Base-by-base conservation (phyloP, 2,329 filamentous ascomycete species). In the Hypocrella siamensis region DNA sequence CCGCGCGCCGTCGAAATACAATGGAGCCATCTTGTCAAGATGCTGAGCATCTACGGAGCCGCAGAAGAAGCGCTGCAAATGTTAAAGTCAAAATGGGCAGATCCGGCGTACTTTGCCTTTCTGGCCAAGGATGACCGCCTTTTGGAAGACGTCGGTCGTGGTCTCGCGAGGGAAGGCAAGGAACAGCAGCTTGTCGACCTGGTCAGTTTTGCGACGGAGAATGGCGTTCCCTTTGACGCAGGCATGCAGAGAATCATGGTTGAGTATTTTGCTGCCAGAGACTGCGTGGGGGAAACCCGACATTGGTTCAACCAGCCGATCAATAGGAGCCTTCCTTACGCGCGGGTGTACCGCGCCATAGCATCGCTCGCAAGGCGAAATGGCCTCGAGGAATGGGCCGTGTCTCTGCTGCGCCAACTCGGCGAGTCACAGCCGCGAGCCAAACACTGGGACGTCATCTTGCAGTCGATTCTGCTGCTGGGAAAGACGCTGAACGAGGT, bases 391-490 rank as follows among this genome's bases (percentile, higher is more conserved):
- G 61, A 70, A 1, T 83, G 78, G 70, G 75, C 73, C 1, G 63
- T 68, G 32, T 49, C 58, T 2, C 56, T 79, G 9, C 73, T 84
- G 36, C 58, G 63, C 34, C 40, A 59, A 15, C 52, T 73, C 7
- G 59, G 65, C 27, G 57, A 66, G 31, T 52, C 47, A 28, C 56
- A 51, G 32, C 63, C 58, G 5, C 48, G 46, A 26, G 73, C 77
- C 39, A 53, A 62, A 19, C 66, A 67, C 16, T 84, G 80, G 74
- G 78, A 90, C 46, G 65, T 76, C 10, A 60, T 83, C 10, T 67
- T 90, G 27, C 70, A 82, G 74, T 77, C 82, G 19, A 75, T 80
- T 10, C 66, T 78, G 6, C 69, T 74, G 8, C 52, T 67, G 33
- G 79, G 76, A 15, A 80, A 77, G 46, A 72, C 74, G 2, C 70